Percentiles rank a stretch among this genome's conserved stretches.
Evolutionary conservation across 352 stramenopile genomes (phyloP).

Genomic region (Phytophthora uliginosa): DNA sequence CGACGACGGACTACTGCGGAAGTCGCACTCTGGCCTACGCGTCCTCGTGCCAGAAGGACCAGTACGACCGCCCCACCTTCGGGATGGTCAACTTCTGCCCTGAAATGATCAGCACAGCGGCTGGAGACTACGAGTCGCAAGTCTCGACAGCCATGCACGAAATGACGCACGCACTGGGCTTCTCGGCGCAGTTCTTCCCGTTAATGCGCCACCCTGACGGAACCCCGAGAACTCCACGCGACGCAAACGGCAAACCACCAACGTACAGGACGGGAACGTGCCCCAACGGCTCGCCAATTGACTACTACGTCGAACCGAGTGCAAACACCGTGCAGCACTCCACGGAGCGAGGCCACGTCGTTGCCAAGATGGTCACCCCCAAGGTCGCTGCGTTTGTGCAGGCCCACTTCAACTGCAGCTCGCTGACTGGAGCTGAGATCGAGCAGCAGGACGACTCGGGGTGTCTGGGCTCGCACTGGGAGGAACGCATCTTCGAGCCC

Average conservation of each 20-base stretch:
- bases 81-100: conserved; percentile 90
- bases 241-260: conserved; percentile 49
- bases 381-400: conserved; percentile 69
- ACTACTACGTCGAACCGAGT: conserved; percentile 48
- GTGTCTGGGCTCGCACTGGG: conserved; percentile 86
- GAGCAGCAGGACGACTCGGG: conserved; percentile 79
- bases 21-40: conserved; percentile 77
- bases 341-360: conserved; percentile 58
- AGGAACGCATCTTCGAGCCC: conserved; percentile 85
- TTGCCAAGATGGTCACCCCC: conserved; percentile 79
- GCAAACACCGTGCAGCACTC: conserved; percentile 65
- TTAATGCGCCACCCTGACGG: conserved; percentile 79
- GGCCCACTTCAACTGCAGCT: conserved; percentile 73
- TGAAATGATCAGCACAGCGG: conserved; percentile 52
- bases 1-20: conserved; percentile 58
- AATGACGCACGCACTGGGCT: conserved; percentile 84
- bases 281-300: conserved; percentile 59
- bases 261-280: conserved; percentile 48
- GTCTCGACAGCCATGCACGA: conserved; percentile 84
- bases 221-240: conserved; percentile 69
- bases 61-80: conserved; percentile 87
- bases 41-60: conserved; percentile 85
- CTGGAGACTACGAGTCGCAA: conserved; percentile 67
- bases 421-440: conserved; percentile 73
- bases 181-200: conserved; percentile 81